Conservation (phyloP, 116 monocot genomes). For the Papilionanthe hybrid region DNA sequence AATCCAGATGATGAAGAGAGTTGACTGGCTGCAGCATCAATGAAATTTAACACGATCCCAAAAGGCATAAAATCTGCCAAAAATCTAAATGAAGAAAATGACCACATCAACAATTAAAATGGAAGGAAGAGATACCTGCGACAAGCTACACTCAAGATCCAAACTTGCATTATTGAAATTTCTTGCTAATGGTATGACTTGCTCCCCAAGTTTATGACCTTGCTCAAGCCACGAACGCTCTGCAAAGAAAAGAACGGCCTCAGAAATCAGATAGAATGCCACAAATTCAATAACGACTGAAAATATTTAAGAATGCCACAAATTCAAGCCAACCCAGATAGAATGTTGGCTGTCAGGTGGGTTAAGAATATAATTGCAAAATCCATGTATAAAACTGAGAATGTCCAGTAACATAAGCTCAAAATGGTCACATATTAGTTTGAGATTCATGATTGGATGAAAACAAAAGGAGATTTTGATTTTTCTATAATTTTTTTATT, state of each 20-base stretch:
- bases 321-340: neutral
- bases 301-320: neutral
- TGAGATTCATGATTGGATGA: neutral
- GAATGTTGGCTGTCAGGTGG: too few relatives aligned
- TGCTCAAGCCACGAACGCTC: constrained; percentile 95
- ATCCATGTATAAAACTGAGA: neutral
- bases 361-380: neutral
- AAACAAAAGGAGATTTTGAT: neutral
- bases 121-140: constrained; percentile 24
- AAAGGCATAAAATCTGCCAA: neutral
- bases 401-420: too few relatives aligned
- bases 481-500: neutral
- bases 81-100: neutral
- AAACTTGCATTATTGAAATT: constrained; percentile 61
- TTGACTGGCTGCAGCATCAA: too few relatives aligned
- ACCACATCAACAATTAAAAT: neutral
- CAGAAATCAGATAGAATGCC: neutral
- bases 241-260: constrained; percentile 17
- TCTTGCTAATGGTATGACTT: constrained; percentile 89
- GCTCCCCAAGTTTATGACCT: constrained; percentile 92
- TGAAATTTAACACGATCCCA: neutral
- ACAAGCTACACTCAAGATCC: constrained; percentile 61
- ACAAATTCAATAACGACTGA: neutral
- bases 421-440: too few relatives aligned
- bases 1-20: too few relatives aligned